Evolutionary conservation across 163 green algal genomes (phyloP), one percentile per base, ranked within the genome.

Genomic region (Coccomyxa subellipsoidea): DNA sequence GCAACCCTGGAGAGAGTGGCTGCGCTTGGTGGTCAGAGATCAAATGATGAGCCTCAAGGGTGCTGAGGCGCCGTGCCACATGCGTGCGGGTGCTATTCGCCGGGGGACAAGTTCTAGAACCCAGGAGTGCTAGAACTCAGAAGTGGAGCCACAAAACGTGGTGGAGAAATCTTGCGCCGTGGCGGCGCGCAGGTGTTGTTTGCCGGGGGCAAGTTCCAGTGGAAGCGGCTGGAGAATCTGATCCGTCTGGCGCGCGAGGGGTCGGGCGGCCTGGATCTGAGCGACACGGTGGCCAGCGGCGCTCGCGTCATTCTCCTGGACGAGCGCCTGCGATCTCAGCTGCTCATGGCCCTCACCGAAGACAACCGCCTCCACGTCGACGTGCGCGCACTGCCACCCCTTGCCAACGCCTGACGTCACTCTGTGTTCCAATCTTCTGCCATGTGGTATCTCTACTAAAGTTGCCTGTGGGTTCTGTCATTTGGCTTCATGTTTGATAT

Each of bases 201-300:
- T 88, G 91, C 95, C 84, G 91, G 97, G 79, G 94, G 92, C 73
- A 94, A 95, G 86, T 99, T 99, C 87, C 95, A 98, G 85, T 99
- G 96, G 96, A 90, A 94, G 84, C 91, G 96, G 35, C 91, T 99
- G 76, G 92, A 98, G 84, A 99, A 99, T 90, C 89, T 99, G 69
- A 93, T 99, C 47, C 81, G 81, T 38, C 90, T 99, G 36, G 96
- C 96, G 23, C 89, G 90, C 77, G 94, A 98, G 83, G 84, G 76
- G 37, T 54, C 34, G 18, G 84, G 77, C 37, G 86, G 89, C n/a
- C 87, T 99, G 59, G 94, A 98, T 84, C 88, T 99, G 82, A 94
- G 86, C 31, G 87, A 89, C 87, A 98, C 90, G 15, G 87, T 94
- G 29, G 59, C 71, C 9, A 93, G 98, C 88, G 87, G 92, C 85